phyloP scores from a whole-genome alignment of 2,329 filamentous ascomycete genomes.

The Chalara sp. region DNA sequence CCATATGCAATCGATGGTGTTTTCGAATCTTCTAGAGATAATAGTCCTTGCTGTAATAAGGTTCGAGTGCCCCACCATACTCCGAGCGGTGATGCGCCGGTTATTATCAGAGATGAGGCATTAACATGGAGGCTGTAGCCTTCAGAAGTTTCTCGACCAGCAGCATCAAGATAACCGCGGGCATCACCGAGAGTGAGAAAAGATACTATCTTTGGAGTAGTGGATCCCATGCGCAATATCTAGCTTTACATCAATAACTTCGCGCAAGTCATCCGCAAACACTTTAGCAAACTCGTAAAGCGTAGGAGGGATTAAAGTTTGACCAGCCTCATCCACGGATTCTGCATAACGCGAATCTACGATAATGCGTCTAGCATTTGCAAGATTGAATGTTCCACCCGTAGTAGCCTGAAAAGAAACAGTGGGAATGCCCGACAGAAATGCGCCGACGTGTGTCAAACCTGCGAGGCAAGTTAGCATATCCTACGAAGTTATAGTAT shows the following conservation, averaged over 20 bases:
- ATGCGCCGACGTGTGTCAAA: not conserved
- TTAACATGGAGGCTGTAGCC: slow-evolving; percentile 40
- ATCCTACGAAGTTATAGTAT: too few species aligned
- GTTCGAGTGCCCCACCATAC: not conserved
- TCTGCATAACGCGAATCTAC: slow-evolving; percentile 37
- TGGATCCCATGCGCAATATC: slow-evolving; percentile 13
- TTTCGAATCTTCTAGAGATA: not conserved
- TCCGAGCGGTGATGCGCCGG: slow-evolving; percentile 31
- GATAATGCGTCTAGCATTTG: slow-evolving; percentile 29
- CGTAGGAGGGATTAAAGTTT: slow-evolving; percentile 45
- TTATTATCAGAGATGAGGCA: slow-evolving; percentile 35
- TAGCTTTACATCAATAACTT: slow-evolving; percentile 27
- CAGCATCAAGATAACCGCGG: slow-evolving; percentile 35
- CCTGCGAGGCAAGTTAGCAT: too few species aligned
- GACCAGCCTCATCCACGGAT: slow-evolving; percentile 35
- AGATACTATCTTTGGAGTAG: slow-evolving; percentile 22
- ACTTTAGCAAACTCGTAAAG: slow-evolving; percentile 39
- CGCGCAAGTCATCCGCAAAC: slow-evolving; percentile 34
- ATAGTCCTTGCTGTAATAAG: not conserved
- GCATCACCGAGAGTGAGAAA: slow-evolving; percentile 40
- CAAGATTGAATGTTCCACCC: slow-evolving; percentile 23
- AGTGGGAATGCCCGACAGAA: slow-evolving; percentile 22
- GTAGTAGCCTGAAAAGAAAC: slow-evolving; percentile 25
- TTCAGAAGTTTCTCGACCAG: slow-evolving; percentile 40
- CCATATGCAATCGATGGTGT: slow-evolving; percentile 34